Evolutionary conservation across 805 yeast genomes (phyloP), one percentile per base, ranked within the genome.

Genomic region (Monosporozyma aerobia): DNA sequence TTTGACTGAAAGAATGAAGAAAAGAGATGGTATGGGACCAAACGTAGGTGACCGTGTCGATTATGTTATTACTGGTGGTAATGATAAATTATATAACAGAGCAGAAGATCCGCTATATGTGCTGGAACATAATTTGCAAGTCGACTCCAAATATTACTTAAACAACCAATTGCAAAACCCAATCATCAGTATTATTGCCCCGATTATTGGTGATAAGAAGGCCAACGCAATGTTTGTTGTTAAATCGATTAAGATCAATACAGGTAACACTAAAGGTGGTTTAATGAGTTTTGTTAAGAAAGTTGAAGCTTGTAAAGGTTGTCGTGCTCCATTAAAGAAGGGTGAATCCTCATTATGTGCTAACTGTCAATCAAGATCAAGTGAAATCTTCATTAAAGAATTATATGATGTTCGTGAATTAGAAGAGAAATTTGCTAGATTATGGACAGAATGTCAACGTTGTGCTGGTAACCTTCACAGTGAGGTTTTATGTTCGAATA

Each of bases 381-480:
- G 94, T 1, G 85, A 81, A 59, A 68, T 90, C 27, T 94, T 89
- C 63, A 82, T 89, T n/a, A 80, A 82, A 54, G 90, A 94, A 10
- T 70, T 94, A 47, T 84, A 87, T 3, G 83, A 81, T 54, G 82
- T 90, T 76, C 85, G 89, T 64, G 82, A 80, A 44, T 70, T 92
- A 54, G 96, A 94, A 65, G 78, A 81, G 54, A 83, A 85, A 59
- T 94, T 89, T 62, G 83, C 96, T 2, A 75, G 95, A 57, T 72
- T 94, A 56, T 94, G 99, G 99, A 92, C 98, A 0, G 96, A 94
- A 65, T 95, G 99, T 67, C 99, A 94, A 71, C 75, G 97, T 54
- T 94, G 99, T 69, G 97, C 95, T 61, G 98, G 98, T 0, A 87
- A 94, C 27, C 72, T 95, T 51, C 97, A 94, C 62, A 97, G 90